These are phyloP conservation scores for Aspergillus cavernicola DNA, from an alignment of 495 filamentous ascomycete species.

Conservation along the genomic window DNA sequence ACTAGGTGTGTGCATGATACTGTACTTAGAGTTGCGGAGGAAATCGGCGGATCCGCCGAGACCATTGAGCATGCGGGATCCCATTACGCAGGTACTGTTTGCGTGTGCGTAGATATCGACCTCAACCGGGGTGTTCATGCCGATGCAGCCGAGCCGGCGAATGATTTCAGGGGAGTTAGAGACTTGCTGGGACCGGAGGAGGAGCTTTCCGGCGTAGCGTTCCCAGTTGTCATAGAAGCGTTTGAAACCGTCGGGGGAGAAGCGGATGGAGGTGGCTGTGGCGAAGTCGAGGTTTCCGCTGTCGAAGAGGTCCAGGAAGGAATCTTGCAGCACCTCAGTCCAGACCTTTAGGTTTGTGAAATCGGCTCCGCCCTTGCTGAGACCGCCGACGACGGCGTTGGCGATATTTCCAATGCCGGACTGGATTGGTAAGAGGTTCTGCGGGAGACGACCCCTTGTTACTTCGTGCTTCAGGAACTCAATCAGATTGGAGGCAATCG, in stretches of 20 bases:
- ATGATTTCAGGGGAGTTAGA: constrained; percentile 96
- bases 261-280: constrained; percentile 86
- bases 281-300: constrained; percentile 86
- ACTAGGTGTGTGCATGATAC: constrained; percentile 89
- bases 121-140: constrained; percentile 95
- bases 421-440: constrained; percentile 78
- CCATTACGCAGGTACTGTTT: constrained; percentile 89
- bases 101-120: constrained; percentile 94
- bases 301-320: constrained; percentile 93
- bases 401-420: constrained; percentile 93
- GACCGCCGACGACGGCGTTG: constrained; percentile 85
- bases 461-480: constrained; percentile 87
- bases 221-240: constrained; percentile 90
- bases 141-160: constrained; percentile 79
- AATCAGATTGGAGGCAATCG: constrained; percentile 77
- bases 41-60: constrained; percentile 88
- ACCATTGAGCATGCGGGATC: constrained; percentile 87
- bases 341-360: constrained; percentile 88
- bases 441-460: constrained; percentile 67
- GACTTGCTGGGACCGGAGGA: constrained; percentile 82
- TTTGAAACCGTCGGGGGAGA: constrained; percentile 87
- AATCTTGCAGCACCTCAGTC: constrained; percentile 93
- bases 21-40: constrained; percentile 78
- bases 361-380: constrained; percentile 68
- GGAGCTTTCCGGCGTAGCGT: constrained; percentile 73